These are phyloP conservation scores for Inonotus hispidus DNA, from an alignment of 1,284 basidiomycete species.

Conservation along the genomic window DNA sequence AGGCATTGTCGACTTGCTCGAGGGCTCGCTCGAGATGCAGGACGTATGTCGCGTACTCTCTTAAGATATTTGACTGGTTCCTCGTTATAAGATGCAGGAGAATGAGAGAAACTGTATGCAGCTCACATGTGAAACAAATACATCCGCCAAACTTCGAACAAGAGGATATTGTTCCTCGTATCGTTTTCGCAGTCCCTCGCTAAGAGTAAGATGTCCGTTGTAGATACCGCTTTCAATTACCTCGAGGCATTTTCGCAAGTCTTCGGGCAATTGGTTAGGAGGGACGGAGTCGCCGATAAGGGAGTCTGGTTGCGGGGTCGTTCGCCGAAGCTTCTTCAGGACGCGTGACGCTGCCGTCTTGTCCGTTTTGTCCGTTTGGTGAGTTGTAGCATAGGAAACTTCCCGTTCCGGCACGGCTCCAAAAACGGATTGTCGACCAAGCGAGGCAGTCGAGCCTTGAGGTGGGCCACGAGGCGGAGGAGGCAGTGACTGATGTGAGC, in stretches of 20 bases:
- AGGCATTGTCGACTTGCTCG: constrained; percentile 77
- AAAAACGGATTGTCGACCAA: constrained; percentile 55
- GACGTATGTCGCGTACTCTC: constrained; percentile 89
- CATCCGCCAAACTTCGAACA: constrained; percentile 85
- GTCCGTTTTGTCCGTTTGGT: constrained; percentile 32
- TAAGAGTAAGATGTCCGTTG: constrained; percentile 80
- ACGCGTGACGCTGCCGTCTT: constrained; percentile 42
- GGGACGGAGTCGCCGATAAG: constrained; percentile 52
- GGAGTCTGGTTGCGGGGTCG: constrained; percentile 41
- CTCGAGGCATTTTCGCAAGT: constrained; percentile 78
- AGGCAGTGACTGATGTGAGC: constrained; percentile 77
- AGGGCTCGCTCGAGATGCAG: constrained; percentile 87
- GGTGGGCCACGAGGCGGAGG: constrained; percentile 53
- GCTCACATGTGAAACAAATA: constrained; percentile 88
- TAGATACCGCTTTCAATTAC: constrained; percentile 81
- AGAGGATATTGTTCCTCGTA: constrained; percentile 93
- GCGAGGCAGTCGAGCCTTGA: constrained; percentile 59
- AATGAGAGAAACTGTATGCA: constrained; percentile 15
- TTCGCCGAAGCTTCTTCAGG: constrained; percentile 64
- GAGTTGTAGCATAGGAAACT: constrained; percentile 24
- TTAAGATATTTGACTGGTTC: constrained; percentile 80
- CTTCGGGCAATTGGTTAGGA: constrained; percentile 77
- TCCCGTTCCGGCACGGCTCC: constrained; percentile 36
- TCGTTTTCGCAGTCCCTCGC: constrained; percentile 75
- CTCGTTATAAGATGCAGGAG: constrained; percentile 17